Evolutionary conservation across 2,329 filamentous ascomycete genomes (phyloP).

Genomic region (Colletotrichum sp.): DNA sequence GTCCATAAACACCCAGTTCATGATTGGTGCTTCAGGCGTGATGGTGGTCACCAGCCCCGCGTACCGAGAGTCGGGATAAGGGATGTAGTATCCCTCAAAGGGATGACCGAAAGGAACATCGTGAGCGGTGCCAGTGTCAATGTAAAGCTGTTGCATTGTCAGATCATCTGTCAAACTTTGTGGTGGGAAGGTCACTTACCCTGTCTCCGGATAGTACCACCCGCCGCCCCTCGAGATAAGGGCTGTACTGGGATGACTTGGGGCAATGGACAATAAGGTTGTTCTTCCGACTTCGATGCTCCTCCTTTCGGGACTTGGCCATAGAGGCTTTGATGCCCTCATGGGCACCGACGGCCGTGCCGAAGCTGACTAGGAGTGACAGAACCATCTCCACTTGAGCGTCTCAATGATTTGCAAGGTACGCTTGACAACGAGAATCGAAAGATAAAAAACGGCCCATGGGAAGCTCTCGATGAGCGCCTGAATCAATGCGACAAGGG

Average conservation of each 20-base stretch:
- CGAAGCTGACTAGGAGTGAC: constrained; percentile 42
- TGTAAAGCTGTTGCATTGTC: constrained; percentile 41
- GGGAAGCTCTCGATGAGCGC: not conserved
- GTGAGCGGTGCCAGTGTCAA: constrained; percentile 43
- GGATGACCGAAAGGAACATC: constrained; percentile 47
- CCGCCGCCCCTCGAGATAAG: constrained; percentile 46
- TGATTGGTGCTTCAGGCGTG: constrained; percentile 49
- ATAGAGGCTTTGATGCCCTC: constrained; percentile 53
- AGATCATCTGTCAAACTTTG: not conserved
- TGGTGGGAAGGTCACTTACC: constrained; percentile 24
- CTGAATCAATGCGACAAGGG: not conserved
- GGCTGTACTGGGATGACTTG: constrained; percentile 48
- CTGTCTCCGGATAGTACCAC: constrained; percentile 50
- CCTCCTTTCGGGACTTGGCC: constrained; percentile 48
- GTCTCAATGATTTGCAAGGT: not conserved
- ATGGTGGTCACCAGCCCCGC: constrained; percentile 55
- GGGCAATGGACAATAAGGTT: constrained; percentile 51
- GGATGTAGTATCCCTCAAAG: constrained; percentile 62
- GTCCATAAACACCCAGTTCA: constrained; percentile 57
- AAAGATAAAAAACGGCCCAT: not conserved
- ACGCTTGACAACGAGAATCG: not conserved
- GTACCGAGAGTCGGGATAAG: constrained; percentile 56
- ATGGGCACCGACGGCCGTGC: constrained; percentile 48
- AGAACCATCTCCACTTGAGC: constrained; percentile 24
- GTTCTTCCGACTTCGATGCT: constrained; percentile 52